Base-by-base conservation (phyloP, 306 rosid species). In the Heteromeles arbutifolia region DNA sequence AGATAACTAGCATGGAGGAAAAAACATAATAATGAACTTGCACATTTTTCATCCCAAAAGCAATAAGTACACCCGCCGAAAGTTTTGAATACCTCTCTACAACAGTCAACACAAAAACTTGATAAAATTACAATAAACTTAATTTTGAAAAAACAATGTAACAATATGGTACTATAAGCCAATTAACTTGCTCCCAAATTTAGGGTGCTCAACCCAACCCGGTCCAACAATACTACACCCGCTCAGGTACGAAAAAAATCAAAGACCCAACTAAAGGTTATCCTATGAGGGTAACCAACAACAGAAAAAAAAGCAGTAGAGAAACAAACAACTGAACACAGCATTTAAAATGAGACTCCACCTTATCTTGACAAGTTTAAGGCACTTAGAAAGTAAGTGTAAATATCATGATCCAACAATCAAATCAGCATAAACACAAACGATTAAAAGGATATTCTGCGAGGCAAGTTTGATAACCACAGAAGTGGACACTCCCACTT, bases 401-500 rank as follows among this genome's bases (percentile, higher is more conserved):
- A 26, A 61, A 26, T 14, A 29, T 28, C 34, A n/a, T 22, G 22
- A 68, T 57, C 26, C 12, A 50, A 2, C 34, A n/a, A 62, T 63
- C 11, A 75, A 32, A 9, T 63, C 12, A 45, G 53, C 17, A 39
- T 10, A 28, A 2, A 8, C 32, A 13, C 11, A 57, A 13, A 44
- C 0, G 7, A 41, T 6, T 26, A 3, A 21, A 84, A 95, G 99
- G 99, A 92, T 96, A 92, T 95, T 79, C 81, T 7, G 73, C 66
- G 2, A 73, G 25, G 11, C 5, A 19, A 0, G 93, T 76, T 65
- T 85, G 89, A 85, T 96, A 92, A 44, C 99, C 99, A 74, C 79
- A 59, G 67, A 90, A 90, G 82, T 79, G 75, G 22, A 96, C 88
- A 59, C 93, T 92, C 2, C 84, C 89, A 70, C n/a, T 62, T 25